Base-by-base conservation (phyloP, 331 rosid species). In the Dryas integrifolia region DNA sequence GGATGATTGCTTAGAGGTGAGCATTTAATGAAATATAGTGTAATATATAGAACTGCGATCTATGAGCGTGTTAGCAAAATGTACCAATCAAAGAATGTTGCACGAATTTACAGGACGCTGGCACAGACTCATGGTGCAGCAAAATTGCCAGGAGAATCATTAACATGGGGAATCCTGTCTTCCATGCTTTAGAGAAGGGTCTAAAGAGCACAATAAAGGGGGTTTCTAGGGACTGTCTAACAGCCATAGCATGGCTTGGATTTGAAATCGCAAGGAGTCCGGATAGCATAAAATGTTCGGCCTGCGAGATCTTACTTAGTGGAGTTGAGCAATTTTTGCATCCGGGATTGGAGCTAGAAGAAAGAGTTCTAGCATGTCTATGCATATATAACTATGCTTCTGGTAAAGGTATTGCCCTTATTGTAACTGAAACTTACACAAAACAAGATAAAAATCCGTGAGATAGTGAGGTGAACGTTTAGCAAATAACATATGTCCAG, bases 171-270 rank as follows among this genome's bases (percentile, higher is more conserved):
- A 87, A 88, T 76, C 74, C 81, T 1, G 73, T 90, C 73, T 90
- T 88, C 76, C 78, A 70, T 84, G 77, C 89, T 58, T 80, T 90
- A 74, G 90, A 67, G 65, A 90, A 59, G 76, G 94, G 93, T 7
- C 80, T 90, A 39, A 85, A 78, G 79, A 85, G 96, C 82, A 78
- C 81, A 59, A 79, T 26, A 14, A 83, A 82, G 79, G 82, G 66
- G 74, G 92, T 90, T 75, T 86, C 94, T 59, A 86, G 83, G 77
- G 90, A 84, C 70, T 85, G 89, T 50, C 88, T 90, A 57, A 80
- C 83, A 55, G 52, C 90, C 63, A 71, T 88, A 83, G 82, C 96
- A 43, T 90, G 96, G 96, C 94, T 90, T 76, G 96, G 96, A 77
- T 86, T 83, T 78, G 94, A 90, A 70, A 79, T 90, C 26, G 75